Conservation (phyloP, 805 yeast genomes). For the Candida andamanensis region DNA sequence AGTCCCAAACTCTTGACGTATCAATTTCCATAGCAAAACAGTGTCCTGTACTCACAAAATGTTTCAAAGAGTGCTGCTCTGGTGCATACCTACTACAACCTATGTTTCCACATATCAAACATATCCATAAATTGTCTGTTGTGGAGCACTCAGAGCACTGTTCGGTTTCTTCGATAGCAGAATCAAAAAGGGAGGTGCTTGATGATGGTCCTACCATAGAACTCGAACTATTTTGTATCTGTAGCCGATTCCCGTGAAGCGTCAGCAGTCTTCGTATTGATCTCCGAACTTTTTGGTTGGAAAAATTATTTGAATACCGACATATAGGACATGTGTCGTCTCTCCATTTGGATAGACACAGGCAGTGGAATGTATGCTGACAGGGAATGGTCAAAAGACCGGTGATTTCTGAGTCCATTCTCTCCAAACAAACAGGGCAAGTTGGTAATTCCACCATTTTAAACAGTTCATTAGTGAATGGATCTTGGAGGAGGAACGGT, state of each 20-base stretch:
- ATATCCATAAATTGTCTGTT: slow-evolving; percentile 72
- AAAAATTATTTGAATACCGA: slow-evolving; percentile 56
- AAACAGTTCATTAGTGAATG: slow-evolving; percentile 46
- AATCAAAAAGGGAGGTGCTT: background rate
- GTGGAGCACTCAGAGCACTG: slow-evolving; percentile 56
- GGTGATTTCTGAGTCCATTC: slow-evolving; percentile 75
- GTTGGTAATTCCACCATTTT: slow-evolving; percentile 65
- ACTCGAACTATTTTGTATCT: background rate
- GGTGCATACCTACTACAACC: slow-evolving; percentile 86
- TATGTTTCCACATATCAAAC: slow-evolving; percentile 84
- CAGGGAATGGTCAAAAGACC: slow-evolving; percentile 87
- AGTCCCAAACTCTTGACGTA: slow-evolving; percentile 91
- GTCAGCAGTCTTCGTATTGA: slow-evolving; percentile 31
- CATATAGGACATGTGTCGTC: slow-evolving; percentile 92
- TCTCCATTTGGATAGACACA: slow-evolving; percentile 81
- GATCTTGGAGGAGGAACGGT: slow-evolving; percentile 70
- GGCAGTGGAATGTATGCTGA: slow-evolving; percentile 90
- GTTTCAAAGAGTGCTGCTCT: slow-evolving; percentile 79
- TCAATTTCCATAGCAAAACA: slow-evolving; percentile 86
- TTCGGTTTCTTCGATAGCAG: slow-evolving; percentile 13
- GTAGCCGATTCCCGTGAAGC: too few relatives aligned
- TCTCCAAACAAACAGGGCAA: slow-evolving; percentile 87
- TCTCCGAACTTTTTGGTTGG: slow-evolving; percentile 31
- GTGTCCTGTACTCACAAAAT: slow-evolving; percentile 71
- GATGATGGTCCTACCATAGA: background rate